Percentiles rank a stretch among this genome's conserved stretches.
phyloP scores from a whole-genome alignment of 2,329 filamentous ascomycete species.

The Aspergillaceae sp. region DNA sequence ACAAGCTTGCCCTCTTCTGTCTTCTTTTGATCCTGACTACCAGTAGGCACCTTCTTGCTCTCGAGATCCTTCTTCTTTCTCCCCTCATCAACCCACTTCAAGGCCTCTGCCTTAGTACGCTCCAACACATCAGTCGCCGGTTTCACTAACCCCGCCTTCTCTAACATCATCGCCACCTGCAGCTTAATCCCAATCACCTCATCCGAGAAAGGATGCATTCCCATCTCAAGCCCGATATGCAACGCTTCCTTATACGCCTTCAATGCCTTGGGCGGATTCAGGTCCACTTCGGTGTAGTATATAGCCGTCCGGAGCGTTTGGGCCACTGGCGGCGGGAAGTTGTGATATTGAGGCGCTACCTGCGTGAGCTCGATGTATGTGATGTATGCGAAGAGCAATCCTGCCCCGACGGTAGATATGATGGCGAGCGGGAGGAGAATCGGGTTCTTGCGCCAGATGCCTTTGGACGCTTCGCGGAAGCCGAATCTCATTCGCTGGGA shows the following conservation, averaged over 20 bases:
- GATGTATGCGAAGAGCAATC: conserved; percentile 30
- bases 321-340: conserved; percentile 38
- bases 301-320: conserved; percentile 69
- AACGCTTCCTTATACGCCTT: conserved; percentile 78
- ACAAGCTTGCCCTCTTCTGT: conserved; percentile 11
- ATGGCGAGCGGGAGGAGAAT: conserved; percentile 35
- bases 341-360: conserved; percentile 33
- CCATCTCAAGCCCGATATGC: conserved; percentile 59
- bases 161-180: conserved; percentile 68
- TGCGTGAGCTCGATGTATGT: conserved; percentile 37
- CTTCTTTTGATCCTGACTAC: conserved; percentile 11
- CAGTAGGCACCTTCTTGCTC: conserved; percentile 4
- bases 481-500: conserved; percentile 23
- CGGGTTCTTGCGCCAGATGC: conserved; percentile 37
- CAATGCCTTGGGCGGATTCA: conserved; percentile 67
- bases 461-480: conserved; percentile 28
- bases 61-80: conserved; percentile 14
- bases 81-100: conserved; percentile 32
- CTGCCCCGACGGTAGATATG: conserved; percentile 27
- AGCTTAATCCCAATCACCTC: conserved; percentile 87
- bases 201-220: conserved; percentile 81
- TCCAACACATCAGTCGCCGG: conserved; percentile 71
- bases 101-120: conserved; percentile 61
- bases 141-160: conserved; percentile 62
- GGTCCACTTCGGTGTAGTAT: conserved; percentile 72